These are phyloP conservation scores for Solanum piurae DNA, from an alignment of 257 asterid species.

Conservation along the genomic window DNA sequence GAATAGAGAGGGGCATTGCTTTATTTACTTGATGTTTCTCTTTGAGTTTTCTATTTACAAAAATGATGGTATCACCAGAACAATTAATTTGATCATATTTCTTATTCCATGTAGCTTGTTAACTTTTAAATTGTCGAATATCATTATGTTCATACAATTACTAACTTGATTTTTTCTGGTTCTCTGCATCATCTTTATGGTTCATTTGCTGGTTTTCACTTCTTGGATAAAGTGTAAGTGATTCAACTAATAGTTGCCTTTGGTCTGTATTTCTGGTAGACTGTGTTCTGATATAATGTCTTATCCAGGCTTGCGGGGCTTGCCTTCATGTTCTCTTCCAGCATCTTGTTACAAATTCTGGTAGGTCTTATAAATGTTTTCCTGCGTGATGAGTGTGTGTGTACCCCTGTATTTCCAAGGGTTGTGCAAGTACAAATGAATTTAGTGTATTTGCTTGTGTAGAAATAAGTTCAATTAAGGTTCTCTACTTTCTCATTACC, in stretches of 20 bases:
- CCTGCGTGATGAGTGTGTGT: background rate
- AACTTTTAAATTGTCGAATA: background rate
- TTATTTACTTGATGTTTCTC: background rate
- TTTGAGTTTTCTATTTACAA: background rate
- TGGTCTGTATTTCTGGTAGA: background rate
- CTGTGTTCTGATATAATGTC: conserved; percentile 9
- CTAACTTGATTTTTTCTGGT: conserved; percentile 14
- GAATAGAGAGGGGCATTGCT: background rate
- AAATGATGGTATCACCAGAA: background rate
- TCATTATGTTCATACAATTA: conserved; percentile 2
- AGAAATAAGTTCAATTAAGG: background rate
- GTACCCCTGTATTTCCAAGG: background rate
- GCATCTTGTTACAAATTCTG: conserved; percentile 88
- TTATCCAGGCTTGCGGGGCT: conserved; percentile 91
- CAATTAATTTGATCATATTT: background rate
- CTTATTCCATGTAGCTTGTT: background rate
- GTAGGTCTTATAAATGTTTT: conserved; percentile 27
- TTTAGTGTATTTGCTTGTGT: background rate
- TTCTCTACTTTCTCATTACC: background rate
- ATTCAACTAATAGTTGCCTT: conserved; percentile 1
- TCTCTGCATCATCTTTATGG: background rate
- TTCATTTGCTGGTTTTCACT: conserved; percentile 15
- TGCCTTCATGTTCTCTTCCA: conserved; percentile 95
- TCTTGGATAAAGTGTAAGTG: conserved; percentile 68
- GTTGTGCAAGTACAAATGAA: background rate